Base-by-base conservation (phyloP, 2,329 filamentous ascomycete species). In the Fusarium gaditjirri region DNA sequence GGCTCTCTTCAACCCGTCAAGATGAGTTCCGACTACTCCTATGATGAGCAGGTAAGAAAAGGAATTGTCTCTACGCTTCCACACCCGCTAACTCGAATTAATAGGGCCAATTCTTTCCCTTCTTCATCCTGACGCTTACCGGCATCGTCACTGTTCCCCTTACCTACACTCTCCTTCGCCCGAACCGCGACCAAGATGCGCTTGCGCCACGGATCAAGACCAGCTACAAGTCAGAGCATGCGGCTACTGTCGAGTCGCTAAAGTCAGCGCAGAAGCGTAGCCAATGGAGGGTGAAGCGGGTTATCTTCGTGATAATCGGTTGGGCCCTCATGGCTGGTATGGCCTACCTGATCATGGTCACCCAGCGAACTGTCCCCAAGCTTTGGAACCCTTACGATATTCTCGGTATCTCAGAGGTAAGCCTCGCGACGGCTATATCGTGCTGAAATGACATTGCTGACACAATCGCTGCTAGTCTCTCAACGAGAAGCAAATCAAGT, bases 331-430 rank as follows among this genome's bases (percentile, higher is more conserved):
- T 98, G 86, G 93, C 87, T 53, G 93, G 91, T 82, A 98, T 98
- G 94, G 86, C 93, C 33, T 99, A 98, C 82, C 87, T 99, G 68
- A 97, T 98, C 80, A 81, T 91, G 67, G 91, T 93, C 54, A 96
- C 94, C 61, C 89, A 93, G 75, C 89, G 89, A 63, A 90, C 90
- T 3, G 83, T 87, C 35, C 88, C 91, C 52, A 94, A 96, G 84
- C 88, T 97, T 63, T 99, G 95, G 93, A 97, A 99, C 83, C 96
- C 96, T 3, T 99, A 98, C 84, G 93, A 97, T 75, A 97, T 99
- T 76, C 85, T 99, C 63, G 94, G 93, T 49, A 88, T 99, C 62
- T 90, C 93, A 75, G 93, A 95, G 82, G 92, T 94, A 85, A 76
- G 87, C 55, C 49, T 53, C 38, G 43, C 50, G 49, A 43, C 54